phyloP scores from a whole-genome alignment of 768 basidiomycete genomes.

The Gyrodon lividus region DNA sequence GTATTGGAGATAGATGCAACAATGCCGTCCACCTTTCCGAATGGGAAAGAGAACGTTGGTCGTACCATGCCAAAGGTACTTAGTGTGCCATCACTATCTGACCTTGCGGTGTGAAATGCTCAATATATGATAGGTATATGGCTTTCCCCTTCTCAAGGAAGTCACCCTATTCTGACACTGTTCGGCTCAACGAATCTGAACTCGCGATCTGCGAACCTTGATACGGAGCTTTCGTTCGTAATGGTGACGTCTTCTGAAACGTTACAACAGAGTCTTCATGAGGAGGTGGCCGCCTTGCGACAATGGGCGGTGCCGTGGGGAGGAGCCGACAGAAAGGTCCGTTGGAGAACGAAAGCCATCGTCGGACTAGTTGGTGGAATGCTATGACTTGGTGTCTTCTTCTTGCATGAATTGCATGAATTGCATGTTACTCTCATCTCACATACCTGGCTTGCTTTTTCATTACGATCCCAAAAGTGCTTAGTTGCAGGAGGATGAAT shows the following conservation, averaged over 20 bases:
- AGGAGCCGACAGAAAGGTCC: conserved; percentile 55
- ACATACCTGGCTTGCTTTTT: not conserved
- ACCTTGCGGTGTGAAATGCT: not conserved
- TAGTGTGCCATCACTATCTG: not conserved
- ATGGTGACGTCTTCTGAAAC: conserved; percentile 64
- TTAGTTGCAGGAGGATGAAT: not conserved
- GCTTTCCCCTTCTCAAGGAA: conserved; percentile 59
- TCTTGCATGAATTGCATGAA: not conserved
- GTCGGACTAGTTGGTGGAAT: conserved; percentile 67
- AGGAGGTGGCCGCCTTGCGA: conserved; percentile 54
- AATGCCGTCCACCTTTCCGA: conserved; percentile 72
- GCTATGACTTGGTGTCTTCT: conserved; percentile 41
- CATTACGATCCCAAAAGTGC: not conserved
- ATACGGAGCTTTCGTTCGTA: conserved; percentile 88
- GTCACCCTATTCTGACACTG: conserved; percentile 68
- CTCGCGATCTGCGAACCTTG: conserved; percentile 84
- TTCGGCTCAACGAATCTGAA: conserved; percentile 96
- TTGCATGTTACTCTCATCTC: conserved; percentile 7
- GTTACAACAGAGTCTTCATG: conserved; percentile 48
- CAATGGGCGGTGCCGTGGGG: conserved; percentile 56
- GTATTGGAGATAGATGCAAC: conserved; percentile 19
- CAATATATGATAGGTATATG: conserved; percentile 65
- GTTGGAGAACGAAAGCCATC: conserved; percentile 61
- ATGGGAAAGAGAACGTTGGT: conserved; percentile 91
- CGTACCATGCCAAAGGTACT: conserved; percentile 99